phyloP scores from a whole-genome alignment of 108 stramenopile genomes.

The Nitzschia inconspicua region DNA sequence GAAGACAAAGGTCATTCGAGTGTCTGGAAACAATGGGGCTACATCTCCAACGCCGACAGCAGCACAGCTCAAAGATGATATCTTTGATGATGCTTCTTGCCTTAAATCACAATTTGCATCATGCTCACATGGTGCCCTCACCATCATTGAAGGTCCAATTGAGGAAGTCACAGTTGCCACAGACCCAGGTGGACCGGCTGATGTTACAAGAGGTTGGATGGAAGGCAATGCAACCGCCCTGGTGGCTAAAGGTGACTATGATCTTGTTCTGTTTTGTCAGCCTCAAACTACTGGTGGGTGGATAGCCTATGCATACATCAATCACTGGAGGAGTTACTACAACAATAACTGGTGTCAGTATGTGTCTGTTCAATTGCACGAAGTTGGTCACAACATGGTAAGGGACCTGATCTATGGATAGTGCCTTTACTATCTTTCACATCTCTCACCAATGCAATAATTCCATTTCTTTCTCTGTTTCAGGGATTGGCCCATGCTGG shows the following conservation, averaged over 20 bases:
- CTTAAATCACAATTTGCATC: slow-evolving; percentile 32
- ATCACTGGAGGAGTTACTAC: slow-evolving; percentile 30
- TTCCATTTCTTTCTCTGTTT: too few species aligned
- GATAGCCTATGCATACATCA: slow-evolving; percentile 27
- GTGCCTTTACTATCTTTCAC: too few species aligned
- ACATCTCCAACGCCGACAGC: neutral
- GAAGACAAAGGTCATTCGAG: neutral
- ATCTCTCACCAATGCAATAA: too few species aligned
- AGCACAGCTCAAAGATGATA: neutral
- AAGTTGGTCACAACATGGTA: slow-evolving; percentile 62
- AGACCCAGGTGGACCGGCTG: neutral
- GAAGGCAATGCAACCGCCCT: slow-evolving; percentile 6
- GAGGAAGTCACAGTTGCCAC: slow-evolving; percentile 5
- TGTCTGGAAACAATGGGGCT: neutral
- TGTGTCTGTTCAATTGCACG: slow-evolving; percentile 43
- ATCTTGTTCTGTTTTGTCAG: slow-evolving; percentile 62
- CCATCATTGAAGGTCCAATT: neutral
- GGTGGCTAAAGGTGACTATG: slow-evolving; percentile 22
- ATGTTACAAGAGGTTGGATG: neutral
- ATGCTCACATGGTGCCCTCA: slow-evolving; percentile 41
- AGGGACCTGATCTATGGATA: too few species aligned
- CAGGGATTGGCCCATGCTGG: slow-evolving; percentile 42
- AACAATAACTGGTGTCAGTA: slow-evolving; percentile 48
- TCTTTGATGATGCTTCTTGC: slow-evolving; percentile 25
- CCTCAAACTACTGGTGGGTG: slow-evolving; percentile 27